Evolutionary conservation across 2,329 filamentous ascomycete genomes (phyloP), one percentile per base, ranked within the genome.

Genomic region (Hypoxylon sp.): DNA sequence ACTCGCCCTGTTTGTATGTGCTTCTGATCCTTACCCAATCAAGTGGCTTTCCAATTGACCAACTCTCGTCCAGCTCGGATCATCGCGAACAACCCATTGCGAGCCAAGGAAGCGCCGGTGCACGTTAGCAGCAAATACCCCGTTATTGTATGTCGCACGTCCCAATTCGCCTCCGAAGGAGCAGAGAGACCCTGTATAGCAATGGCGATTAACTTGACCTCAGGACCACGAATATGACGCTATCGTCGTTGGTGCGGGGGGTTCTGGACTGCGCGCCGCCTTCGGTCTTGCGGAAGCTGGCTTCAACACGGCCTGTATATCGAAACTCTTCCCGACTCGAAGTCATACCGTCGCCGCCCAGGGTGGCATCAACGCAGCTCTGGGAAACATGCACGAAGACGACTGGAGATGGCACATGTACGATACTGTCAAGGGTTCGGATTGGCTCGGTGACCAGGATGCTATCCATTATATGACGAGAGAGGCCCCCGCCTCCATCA

Each of bases 341-440:
- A 89, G 85, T 75, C 91, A 95, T 78, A 95, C 91, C 7, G 91
- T 95, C 69, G 91, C 91, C 56, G 87, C 87, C 35, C 87, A 89
- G 77, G 91, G 91, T 74, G 91, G 91, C 72, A 94, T 95, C 82
- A 95, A 95, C 76, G 91, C 91, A 54, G 91, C 91, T 48, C 83
- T 95, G 54, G 91, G 91, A 73, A 97, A 96, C 81, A 97, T 97
- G 93, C 92, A 97, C 83, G 87, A 94, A 82, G 93, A 97, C 73
- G 92, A 97, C 81, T 97, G 93, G 93, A 88, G 92, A 83, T 97
- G 93, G 93, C 93, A 97, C 81, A 97, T 97, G 93, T 97, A 97
- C 83, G 93, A 97, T 77, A 97, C 93, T 38, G 93, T 97, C 75
- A 97, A 97, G 83, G 93, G 93, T 66, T 96, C 91, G 66, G 93